Conservation (phyloP, 495 filamentous ascomycete species). For the Tuber borchii region DNA sequence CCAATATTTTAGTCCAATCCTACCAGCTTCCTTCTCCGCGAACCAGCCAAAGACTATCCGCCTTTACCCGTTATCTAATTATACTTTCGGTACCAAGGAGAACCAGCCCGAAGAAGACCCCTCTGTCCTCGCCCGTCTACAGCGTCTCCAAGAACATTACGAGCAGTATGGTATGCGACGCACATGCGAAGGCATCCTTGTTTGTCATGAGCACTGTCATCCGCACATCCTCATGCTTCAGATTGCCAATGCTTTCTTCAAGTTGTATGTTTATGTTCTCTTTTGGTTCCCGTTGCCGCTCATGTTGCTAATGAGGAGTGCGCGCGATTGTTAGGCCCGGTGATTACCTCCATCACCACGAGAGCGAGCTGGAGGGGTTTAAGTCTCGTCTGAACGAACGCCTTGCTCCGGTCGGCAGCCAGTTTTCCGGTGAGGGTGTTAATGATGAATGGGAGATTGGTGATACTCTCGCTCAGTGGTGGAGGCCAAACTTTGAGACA, state of each 20-base stretch:
- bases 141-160: constrained; percentile 92
- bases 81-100: constrained; percentile 97
- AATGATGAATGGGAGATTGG: constrained; percentile 88
- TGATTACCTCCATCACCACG: constrained; percentile 84
- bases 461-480: constrained; percentile 95
- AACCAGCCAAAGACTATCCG: constrained; percentile 88
- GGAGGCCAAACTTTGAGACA: constrained; percentile 96
- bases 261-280: constrained; percentile 55
- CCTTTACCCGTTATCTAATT: constrained; percentile 92
- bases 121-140: constrained; percentile 83
- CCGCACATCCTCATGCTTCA: constrained; percentile 97
- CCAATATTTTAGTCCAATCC: constrained; percentile 54
- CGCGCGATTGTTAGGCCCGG: constrained; percentile 56
- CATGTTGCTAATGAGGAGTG: constrained; percentile 4
- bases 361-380: constrained; percentile 89
- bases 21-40: constrained; percentile 73
- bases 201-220: constrained; percentile 98
- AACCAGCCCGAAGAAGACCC: constrained; percentile 96
- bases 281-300: background rate
- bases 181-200: constrained; percentile 90
- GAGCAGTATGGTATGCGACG: constrained; percentile 85
- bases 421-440: constrained; percentile 79
- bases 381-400: constrained; percentile 86
- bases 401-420: constrained; percentile 79
- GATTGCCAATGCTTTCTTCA: constrained; percentile 99